Conservation (phyloP, 768 basidiomycete genomes). For the Psilocybe tampanensis region DNA sequence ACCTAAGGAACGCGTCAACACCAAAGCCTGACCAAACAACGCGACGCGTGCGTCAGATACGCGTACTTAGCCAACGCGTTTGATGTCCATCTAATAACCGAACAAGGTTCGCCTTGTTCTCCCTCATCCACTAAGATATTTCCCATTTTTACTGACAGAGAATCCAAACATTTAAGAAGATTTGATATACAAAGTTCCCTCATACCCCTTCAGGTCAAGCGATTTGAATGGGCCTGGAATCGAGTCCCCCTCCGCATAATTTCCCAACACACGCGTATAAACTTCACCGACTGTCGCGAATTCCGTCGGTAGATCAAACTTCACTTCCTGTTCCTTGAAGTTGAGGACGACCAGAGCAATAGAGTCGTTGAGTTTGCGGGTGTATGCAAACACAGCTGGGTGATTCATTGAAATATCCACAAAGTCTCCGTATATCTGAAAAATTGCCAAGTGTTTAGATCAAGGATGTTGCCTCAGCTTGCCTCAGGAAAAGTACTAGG, state of each 20-base stretch:
- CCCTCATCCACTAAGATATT: no score
- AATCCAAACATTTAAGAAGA: no score
- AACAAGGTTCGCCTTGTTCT: no score
- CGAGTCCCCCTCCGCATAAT: constrained; percentile 21
- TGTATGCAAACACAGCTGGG: constrained; percentile 57
- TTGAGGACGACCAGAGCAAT: constrained; percentile 28
- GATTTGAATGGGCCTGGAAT: not conserved
- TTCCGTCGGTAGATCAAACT: constrained; percentile 15
- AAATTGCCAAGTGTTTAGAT: not conserved
- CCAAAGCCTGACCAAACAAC: no score
- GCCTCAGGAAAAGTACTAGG: not conserved
- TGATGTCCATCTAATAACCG: no score
- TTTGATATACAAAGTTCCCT: not conserved
- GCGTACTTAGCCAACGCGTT: no score
- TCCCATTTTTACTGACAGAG: no score
- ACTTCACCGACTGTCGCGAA: constrained; percentile 1
- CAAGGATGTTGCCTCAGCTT: not conserved
- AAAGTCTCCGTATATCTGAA: constrained; percentile 66
- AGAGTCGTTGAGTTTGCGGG: constrained; percentile 28
- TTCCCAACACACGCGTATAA: constrained; percentile 24
- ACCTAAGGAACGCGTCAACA: no score
- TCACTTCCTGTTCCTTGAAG: constrained; percentile 35
- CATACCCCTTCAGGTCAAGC: not conserved
- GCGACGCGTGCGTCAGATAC: no score
- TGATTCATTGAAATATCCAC: constrained; percentile 45